Evolutionary conservation across 306 rosid genomes (phyloP), one percentile per base, ranked within the genome.

Genomic region (Albizia julibrissin): DNA sequence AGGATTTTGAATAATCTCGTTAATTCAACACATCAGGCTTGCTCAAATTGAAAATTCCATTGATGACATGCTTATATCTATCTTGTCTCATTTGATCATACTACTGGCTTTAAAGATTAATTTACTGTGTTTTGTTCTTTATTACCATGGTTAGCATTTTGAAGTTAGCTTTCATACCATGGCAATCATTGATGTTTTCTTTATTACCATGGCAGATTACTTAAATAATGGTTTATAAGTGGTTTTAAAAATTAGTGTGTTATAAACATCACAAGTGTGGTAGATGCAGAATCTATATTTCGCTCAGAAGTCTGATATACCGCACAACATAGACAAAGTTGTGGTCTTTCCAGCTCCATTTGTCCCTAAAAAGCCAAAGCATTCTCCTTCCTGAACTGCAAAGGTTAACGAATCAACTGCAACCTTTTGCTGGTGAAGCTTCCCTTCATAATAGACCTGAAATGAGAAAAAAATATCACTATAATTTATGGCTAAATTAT

Each of bases 301-400:
- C 21, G 54, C 6, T 18, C 33, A 84, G 77, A 73, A 69, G 77
- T 77, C 58, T 68, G 80, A 78, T 44, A 82, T 87, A 94, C 98
- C 98, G 71, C 97, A 87, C 72, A 94, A 87, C 98, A 93, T 94
- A 54, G 97, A 93, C 52, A 94, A 88, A 67, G 98, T 93, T 68
- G 98, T 91, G 37, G 98, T 93, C 90, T 94, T 94, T 81, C 98
- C 98, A 77, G 98, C 98, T 84, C 98, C 98, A 88, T 94, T 94
- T 39, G 98, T 93, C 85, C 98, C 98, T 86, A 94, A 88, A 83
- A 94, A 94, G 39, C 98, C 98, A 64, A 94, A 94, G 83, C 98
- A 94, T 87, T 94, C 98, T 76, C 98, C 98, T 84, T 88, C 97
- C 85, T 93, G 95, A 81, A 94, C 98, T 31, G 98, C 86, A 85